phyloP scores from a whole-genome alignment of 345 rosid genomes.

The Cochlearia excelsa region DNA sequence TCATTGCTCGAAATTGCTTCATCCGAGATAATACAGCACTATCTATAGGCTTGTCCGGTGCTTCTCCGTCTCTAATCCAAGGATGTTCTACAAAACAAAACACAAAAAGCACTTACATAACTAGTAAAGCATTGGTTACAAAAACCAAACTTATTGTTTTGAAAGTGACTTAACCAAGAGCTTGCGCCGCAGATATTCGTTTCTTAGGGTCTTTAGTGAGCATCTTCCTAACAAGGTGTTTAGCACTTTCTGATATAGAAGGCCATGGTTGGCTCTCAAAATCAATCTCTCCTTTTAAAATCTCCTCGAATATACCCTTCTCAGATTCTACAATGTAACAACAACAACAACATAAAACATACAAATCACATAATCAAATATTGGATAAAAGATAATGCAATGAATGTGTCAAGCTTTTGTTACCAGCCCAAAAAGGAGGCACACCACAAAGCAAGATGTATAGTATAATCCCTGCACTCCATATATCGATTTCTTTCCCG shows the following conservation, averaged over 20 bases:
- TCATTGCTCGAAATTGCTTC: slow-evolving; percentile 97
- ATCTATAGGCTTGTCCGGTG: slow-evolving; percentile 77
- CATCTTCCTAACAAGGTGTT: slow-evolving; percentile 77
- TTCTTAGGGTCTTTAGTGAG: slow-evolving; percentile 64
- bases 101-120: too few relatives aligned
- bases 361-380: not conserved
- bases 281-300: slow-evolving; percentile 67
- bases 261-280: slow-evolving; percentile 89
- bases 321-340: slow-evolving; percentile 56
- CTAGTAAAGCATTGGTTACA: too few relatives aligned
- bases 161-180: slow-evolving; percentile 56
- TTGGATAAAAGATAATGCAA: too few relatives aligned
- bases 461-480: slow-evolving; percentile 96
- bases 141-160: not conserved
- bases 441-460: too few relatives aligned
- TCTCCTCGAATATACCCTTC: slow-evolving; percentile 68
- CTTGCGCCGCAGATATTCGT: slow-evolving; percentile 73
- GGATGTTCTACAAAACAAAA: too few relatives aligned
- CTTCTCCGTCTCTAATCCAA: slow-evolving; percentile 56
- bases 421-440: slow-evolving; percentile 98
- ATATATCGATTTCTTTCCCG: slow-evolving; percentile 82
- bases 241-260: slow-evolving; percentile 73
- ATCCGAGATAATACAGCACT: slow-evolving; percentile 85
- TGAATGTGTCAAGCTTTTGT: too few relatives aligned
- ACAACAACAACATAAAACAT: slow-evolving; percentile 12